Percentiles rank a stretch among this genome's conserved stretches.
phyloP scores from a whole-genome alignment of 2,329 filamentous ascomycete species.

The Hirsutella thompsonii region DNA sequence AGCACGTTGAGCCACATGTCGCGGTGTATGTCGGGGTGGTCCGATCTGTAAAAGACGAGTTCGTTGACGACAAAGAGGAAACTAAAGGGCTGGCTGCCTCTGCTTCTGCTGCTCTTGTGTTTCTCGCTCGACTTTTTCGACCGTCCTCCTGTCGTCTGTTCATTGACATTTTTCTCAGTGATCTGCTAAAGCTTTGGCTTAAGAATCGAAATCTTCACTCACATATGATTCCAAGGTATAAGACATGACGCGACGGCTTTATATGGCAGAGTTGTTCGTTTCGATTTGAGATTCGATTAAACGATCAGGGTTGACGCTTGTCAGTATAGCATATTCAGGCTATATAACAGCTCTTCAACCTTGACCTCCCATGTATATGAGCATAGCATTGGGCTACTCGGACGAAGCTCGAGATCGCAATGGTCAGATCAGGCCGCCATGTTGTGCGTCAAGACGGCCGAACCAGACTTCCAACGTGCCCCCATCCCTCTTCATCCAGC shows the following conservation, averaged over 20 bases:
- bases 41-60: conserved; percentile 10
- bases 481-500: too few relatives aligned
- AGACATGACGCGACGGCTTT: not conserved
- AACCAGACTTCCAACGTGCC: too few relatives aligned
- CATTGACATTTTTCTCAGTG: not conserved
- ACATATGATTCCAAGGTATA: not conserved
- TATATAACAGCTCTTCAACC: too few relatives aligned
- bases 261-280: not conserved
- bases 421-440: conserved; percentile 12
- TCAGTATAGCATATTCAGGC: too few relatives aligned
- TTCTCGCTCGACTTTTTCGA: conserved; percentile 1
- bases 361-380: too few relatives aligned
- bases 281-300: not conserved
- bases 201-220: not conserved
- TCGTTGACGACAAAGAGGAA: conserved; percentile 29
- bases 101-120: conserved; percentile 1
- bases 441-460: conserved; percentile 4
- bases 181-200: not conserved
- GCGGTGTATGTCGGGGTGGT: conserved; percentile 3
- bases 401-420: conserved; percentile 2
- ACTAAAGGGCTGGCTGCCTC: conserved; percentile 5
- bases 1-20: conserved; percentile 16
- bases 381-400: too few relatives aligned
- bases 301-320: too few relatives aligned
- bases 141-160: not conserved